phyloP scores from a whole-genome alignment of 2,329 filamentous ascomycete species.

The Alternaria triticina region DNA sequence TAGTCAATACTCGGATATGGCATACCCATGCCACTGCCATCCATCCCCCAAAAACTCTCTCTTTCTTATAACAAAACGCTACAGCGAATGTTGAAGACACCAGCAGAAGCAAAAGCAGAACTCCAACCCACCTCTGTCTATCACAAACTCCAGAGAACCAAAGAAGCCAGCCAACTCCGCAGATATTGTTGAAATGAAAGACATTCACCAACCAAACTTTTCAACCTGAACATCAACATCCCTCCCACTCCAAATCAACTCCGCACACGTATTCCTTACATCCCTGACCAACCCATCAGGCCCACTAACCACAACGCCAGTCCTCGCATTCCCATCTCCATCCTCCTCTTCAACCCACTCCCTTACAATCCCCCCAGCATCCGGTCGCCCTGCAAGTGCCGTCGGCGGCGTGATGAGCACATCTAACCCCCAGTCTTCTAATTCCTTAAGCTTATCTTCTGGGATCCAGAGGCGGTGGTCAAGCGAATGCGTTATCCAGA shows the following conservation, averaged over 20 bases:
- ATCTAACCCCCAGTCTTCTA: conserved; percentile 58
- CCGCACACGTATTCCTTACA: conserved; percentile 65
- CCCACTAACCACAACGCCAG: conserved; percentile 65
- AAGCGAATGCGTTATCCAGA: conserved; percentile 65
- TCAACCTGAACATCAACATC: conserved; percentile 64
- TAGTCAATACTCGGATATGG: background rate
- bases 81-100: background rate
- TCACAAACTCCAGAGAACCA: background rate
- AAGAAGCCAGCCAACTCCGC: background rate
- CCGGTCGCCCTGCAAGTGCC: conserved; percentile 59
- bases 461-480: conserved; percentile 63
- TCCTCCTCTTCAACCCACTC: conserved; percentile 44
- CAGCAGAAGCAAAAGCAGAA: background rate
- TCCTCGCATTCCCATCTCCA: conserved; percentile 50
- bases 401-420: conserved; percentile 64
- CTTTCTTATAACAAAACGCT: background rate
- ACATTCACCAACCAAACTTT: conserved; percentile 70
- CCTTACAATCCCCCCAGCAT: conserved; percentile 55
- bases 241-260: conserved; percentile 55
- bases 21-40: background rate
- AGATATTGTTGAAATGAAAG: background rate
- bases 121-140: background rate
- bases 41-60: background rate
- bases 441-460: conserved; percentile 55
- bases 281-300: conserved; percentile 67